Base-by-base conservation (phyloP, 352 stramenopile species). In the Globisporangium carolinianum region DNA sequence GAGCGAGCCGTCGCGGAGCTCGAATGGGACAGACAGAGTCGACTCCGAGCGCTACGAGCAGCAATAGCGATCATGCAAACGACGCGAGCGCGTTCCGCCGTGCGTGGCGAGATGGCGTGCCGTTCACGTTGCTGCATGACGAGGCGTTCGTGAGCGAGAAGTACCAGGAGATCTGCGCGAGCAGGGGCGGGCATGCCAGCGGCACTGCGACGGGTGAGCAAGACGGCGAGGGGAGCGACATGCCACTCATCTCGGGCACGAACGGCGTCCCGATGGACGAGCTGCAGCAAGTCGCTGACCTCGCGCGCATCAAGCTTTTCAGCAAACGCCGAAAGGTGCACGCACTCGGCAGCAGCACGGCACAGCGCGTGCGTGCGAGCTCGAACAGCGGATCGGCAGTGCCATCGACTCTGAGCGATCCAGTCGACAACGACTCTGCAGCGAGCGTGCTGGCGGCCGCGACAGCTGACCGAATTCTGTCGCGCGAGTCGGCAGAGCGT, bases 121-220 rank as follows among this genome's bases (percentile, higher is more conserved):
- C 76, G 1, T 90, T 90, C 67, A 87, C 77, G 57, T 69, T 87
- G 67, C 68, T 90, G 36, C 72, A 86, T 55, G 77, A 90, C 63
- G 73, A 90, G 43, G 61, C 68, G 48, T 90, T 88, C 52, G 79
- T 88, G 36, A 54, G 65, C 24, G 79, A 90, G 51, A 87, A 87
- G 47, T 85, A 75, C 39, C 71, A 87, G 53, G 79, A 89, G 47
- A 57, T 77, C 1, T 35, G 39, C 11, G 52, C 48, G 32, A 41
- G 4, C 9, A 56, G 41, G 14, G 2, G 24, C 24, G 39, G 39
- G 7, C 6, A 32, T 4, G 6, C 11, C 10, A 5, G 15, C 4
- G 15, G 0, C 45, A 48, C 18, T 17, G 55, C 17, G 46, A 69
- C 35, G 42, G 62, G 71, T 36, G 49, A 61, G 45, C 65, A 76